Evolutionary conservation across 2,329 filamentous ascomycete genomes (phyloP).

Genomic region (Lojkania enalia): DNA sequence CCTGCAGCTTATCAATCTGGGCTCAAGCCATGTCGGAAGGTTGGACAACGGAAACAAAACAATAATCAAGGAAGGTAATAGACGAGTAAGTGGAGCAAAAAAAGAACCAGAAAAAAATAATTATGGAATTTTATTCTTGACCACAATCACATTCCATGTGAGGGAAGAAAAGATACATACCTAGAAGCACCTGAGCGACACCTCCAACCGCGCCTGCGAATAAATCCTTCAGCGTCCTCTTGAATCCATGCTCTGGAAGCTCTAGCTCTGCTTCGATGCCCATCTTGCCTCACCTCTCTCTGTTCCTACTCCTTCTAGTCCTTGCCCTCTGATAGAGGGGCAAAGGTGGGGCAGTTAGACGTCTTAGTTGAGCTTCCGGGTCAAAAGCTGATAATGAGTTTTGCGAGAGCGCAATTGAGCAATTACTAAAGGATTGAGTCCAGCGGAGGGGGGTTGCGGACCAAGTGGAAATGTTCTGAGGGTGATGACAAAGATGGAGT

Average conservation of each 20-base stretch:
- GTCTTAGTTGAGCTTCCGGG: no score
- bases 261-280: slow-evolving; percentile 47
- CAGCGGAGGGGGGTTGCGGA: neutral
- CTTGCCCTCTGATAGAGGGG: slow-evolving; percentile 4
- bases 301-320: slow-evolving; percentile 4
- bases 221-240: slow-evolving; percentile 75
- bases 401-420: neutral
- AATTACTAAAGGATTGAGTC: neutral
- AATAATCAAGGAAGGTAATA: neutral
- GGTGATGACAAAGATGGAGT: slow-evolving; percentile 5
- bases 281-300: slow-evolving; percentile 18
- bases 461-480: neutral
- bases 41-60: neutral
- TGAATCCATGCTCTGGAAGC: slow-evolving; percentile 38
- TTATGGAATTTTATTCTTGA: neutral
- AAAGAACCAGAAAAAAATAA: slow-evolving; percentile 1
- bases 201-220: slow-evolving; percentile 89
- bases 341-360: neutral
- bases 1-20: slow-evolving; percentile 46
- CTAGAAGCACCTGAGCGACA: slow-evolving; percentile 89
- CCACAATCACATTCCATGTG: no score
- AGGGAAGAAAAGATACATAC: slow-evolving; percentile 58
- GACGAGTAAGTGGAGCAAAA: neutral
- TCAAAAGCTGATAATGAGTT: no score
- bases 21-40: neutral